Conservation (phyloP, 73 alveolate species). For the Stentor coeruleus region DNA sequence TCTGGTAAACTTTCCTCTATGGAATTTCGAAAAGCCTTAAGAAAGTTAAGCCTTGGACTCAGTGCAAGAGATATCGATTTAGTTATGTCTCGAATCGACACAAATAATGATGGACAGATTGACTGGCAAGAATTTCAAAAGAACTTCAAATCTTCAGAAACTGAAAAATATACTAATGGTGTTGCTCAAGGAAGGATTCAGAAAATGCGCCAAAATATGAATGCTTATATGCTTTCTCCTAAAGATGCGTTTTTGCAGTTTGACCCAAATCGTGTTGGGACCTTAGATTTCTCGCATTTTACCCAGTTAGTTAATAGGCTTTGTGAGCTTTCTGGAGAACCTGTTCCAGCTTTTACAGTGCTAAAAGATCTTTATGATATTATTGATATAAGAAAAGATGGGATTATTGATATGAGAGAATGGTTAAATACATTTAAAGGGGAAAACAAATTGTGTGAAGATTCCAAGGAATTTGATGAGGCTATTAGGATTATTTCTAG, state of each 20-base stretch:
- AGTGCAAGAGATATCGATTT: slow-evolving; percentile 71
- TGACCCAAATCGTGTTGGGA: slow-evolving; percentile 58
- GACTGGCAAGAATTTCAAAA: slow-evolving; percentile 72
- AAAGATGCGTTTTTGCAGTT: slow-evolving; percentile 80
- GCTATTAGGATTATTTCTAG: slow-evolving; percentile 58
- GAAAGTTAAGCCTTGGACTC: slow-evolving; percentile 66
- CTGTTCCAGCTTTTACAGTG: slow-evolving; percentile 81
- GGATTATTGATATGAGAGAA: slow-evolving; percentile 85
- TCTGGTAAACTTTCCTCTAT: slow-evolving; percentile 59
- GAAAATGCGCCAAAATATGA: slow-evolving; percentile 67
- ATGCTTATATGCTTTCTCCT: slow-evolving; percentile 71
- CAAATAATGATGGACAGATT: slow-evolving; percentile 60
- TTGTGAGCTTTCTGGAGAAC: slow-evolving; percentile 68
- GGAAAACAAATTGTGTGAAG: slow-evolving; percentile 55
- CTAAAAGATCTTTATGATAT: slow-evolving; percentile 85
- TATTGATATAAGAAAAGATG: slow-evolving; percentile 94
- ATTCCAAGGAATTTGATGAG: slow-evolving; percentile 61
- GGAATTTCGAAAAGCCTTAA: slow-evolving; percentile 82
- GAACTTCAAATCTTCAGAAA: slow-evolving; percentile 58
- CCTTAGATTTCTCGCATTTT: slow-evolving; percentile 56
- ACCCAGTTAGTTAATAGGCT: slow-evolving; percentile 52
- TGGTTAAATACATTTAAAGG: slow-evolving; percentile 84
- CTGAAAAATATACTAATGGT: slow-evolving; percentile 49
- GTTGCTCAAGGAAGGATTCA: slow-evolving; percentile 64
- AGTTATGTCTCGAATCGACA: slow-evolving; percentile 54